Evolutionary conservation across 352 stramenopile species (phyloP), one percentile per base, ranked within the genome.

Genomic region (Bremia lactucae): DNA sequence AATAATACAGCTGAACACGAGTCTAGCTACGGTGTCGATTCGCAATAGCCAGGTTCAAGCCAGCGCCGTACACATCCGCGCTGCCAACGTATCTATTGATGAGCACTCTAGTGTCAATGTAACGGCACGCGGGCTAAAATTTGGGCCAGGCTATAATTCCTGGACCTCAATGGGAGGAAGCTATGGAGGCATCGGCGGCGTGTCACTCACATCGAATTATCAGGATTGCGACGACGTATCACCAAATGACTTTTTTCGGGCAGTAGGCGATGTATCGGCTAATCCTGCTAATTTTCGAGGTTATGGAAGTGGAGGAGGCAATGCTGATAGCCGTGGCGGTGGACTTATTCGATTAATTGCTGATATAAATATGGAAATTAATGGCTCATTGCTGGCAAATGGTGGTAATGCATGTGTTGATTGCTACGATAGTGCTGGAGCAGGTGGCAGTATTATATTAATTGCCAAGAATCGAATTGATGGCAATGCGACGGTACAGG

Each of bases 61-160:
- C 22, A 88, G 72, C 19, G 80, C 72, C 4, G 60, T 92, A 23
- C 64, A 72, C n/a, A 61, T 92, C 25, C 41, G 46, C 6, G 72
- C 74, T 1, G 40, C 54, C 2, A 51, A 62, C 10, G 44, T 88
- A 6, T 33, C 51, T 0, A 39, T 92, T 4, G 69, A 85, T 18
- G 52, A 38, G 2, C 29, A 36, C 7, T 83, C 77, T 0, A 34
- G 31, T 14, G 26, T 92, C 24, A 74, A 92, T 34, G 70, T 73
- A 6, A 72, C 74, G 13, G 75, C 59, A 2, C 48, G 45, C 5
- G 80, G 80, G 4, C 59, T 92, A 11, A 85, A 86, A 44, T 92
- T 90, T 18, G 80, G 80, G 1, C 80, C 77, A 4, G 80, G 80
- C 0, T 92, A 79, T 54, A 86, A 87, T 48, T 85, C 74, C 21